Base-by-base conservation (phyloP, 371 early-diverging fungal species). In the Mortierella sp. region DNA sequence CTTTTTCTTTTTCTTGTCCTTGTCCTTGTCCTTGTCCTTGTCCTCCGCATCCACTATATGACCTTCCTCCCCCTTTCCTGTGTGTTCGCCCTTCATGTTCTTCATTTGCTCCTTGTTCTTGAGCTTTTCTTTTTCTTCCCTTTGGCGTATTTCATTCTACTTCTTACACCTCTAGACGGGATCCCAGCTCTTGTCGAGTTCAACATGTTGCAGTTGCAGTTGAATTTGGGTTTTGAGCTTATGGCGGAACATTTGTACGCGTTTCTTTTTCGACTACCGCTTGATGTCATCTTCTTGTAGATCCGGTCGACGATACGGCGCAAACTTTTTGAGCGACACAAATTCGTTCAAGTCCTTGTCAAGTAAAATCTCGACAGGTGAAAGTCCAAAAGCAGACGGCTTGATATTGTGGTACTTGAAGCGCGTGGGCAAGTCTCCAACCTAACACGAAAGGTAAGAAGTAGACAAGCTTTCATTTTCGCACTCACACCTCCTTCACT, bases 321-420 rank as follows among this genome's bases (percentile, higher is more conserved):
- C 97, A 46, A 97, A 65, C 71, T 86, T 86, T 82, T 95, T 96
- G 47, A 97, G 82, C 17, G 95, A 90, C 8, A 95, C 81, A 50
- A 89, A 87, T 60, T 90, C 87, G 83, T 96, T 95, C 48, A 98
- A 83, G 51, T 92, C 93, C 43, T 87, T 82, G 50, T 98, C 99
- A 67, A 91, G 59, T 49, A 98, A 68, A 30, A 98, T 95, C 53
- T 97, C 97, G 27, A 83, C 91, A 6, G 93, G 80, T 0, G 87
- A 83, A 21, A 98, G 80, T 19, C 97, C 97, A 72, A 82, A 97
- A 43, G 84, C 70, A 6, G 90, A 89, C 0, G 91, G 66, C 59
- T 89, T 86, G 14, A 94, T 93, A 73, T 92, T 85, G 34, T 84
- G 79, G 84, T 98, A 98, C 76, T 94, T 95, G 86, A 96, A 98